A percentile compares a stretch with the other conserved stretches of the same genome.
These are phyloP conservation scores for Colletotrichum orbiculare DNA, from an alignment of 2,329 filamentous ascomycete species.

Conservation along the genomic window DNA sequence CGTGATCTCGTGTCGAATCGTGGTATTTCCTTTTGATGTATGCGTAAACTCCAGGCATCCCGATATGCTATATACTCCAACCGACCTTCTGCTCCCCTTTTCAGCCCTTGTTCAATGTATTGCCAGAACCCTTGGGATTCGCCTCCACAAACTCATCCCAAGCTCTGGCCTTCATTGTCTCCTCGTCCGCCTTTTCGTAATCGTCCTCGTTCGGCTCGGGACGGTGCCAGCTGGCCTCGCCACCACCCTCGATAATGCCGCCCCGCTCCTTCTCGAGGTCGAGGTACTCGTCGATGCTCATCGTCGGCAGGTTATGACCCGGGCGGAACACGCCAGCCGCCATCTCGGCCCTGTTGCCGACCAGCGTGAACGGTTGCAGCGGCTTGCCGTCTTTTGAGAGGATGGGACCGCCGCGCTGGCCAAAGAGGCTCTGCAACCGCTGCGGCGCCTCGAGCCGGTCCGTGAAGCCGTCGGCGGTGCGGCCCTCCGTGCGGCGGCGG, in stretches of 20 bases:
- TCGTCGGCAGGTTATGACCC: conserved; percentile 93
- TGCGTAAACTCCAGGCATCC: conserved; percentile 18
- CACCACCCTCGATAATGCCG: conserved; percentile 91
- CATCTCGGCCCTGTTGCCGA: conserved; percentile 80
- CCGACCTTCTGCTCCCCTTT: neutral
- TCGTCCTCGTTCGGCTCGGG: conserved; percentile 90
- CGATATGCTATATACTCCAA: conserved; percentile 16
- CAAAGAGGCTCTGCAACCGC: conserved; percentile 60
- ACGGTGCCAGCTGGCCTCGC: conserved; percentile 75
- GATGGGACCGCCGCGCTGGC: conserved; percentile 70
- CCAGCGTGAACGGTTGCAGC: conserved; percentile 88
- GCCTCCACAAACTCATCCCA: conserved; percentile 97
- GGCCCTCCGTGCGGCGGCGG: conserved; percentile 48
- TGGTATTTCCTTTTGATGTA: conserved; percentile 22
- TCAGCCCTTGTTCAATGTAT: conserved; percentile 82
- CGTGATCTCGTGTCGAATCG: conserved; percentile 2
- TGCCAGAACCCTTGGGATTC: conserved; percentile 86
- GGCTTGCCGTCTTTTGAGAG: conserved; percentile 85
- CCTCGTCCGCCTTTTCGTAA: conserved; percentile 84
- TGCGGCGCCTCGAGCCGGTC: conserved; percentile 78
- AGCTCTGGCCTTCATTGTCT: conserved; percentile 90
- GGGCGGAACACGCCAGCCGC: conserved; percentile 86
- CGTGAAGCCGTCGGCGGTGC: conserved; percentile 66
- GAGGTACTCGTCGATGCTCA: conserved; percentile 97
- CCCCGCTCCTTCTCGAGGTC: conserved; percentile 88